Conservation (phyloP, 2,329 filamentous ascomycete species). For the Lithohypha guttulata region DNA sequence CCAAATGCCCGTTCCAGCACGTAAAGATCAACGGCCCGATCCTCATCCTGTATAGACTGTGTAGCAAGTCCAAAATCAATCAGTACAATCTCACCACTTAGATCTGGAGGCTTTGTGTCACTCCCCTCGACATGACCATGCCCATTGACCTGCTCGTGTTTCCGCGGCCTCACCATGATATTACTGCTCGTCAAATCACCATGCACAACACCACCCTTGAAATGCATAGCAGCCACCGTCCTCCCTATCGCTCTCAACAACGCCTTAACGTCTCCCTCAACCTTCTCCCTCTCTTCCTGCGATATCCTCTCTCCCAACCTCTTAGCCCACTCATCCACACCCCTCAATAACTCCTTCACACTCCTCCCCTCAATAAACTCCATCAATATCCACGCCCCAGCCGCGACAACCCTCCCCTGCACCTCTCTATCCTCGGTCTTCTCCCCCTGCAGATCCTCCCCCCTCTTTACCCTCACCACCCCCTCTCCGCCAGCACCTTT, state of each 20-base stretch:
- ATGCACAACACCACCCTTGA: slow-evolving; percentile 78
- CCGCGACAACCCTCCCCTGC: slow-evolving; percentile 42
- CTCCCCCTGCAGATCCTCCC: slow-evolving; percentile 43
- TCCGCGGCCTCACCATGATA: slow-evolving; percentile 60
- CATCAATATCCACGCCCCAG: slow-evolving; percentile 62
- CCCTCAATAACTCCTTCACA: slow-evolving; percentile 59
- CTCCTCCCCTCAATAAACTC: slow-evolving; percentile 73
- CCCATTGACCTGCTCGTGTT: slow-evolving; percentile 12
- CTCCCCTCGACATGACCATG: slow-evolving; percentile 5
- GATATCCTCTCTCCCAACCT: slow-evolving; percentile 18
- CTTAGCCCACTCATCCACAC: slow-evolving; percentile 48
- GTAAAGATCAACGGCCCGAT: slow-evolving; percentile 90
- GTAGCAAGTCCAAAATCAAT: slow-evolving; percentile 91
- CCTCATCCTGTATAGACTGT: slow-evolving; percentile 74
- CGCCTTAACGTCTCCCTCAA: slow-evolving; percentile 42
- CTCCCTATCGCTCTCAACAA: slow-evolving; percentile 62
- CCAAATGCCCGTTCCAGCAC: slow-evolving; percentile 90
- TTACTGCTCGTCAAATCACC: slow-evolving; percentile 97
- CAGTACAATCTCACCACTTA: slow-evolving; percentile 67
- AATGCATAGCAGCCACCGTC: slow-evolving; percentile 67
- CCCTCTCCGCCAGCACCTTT: slow-evolving; percentile 35
- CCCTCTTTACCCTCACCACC: slow-evolving; percentile 38
- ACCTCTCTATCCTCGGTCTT: slow-evolving; percentile 41
- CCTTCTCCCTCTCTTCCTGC: slow-evolving; percentile 24
- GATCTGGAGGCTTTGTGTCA: slow-evolving; percentile 20